These are phyloP conservation scores for Astragalus glycyphyllos DNA, from an alignment of 306 rosid species.

Conservation along the genomic window DNA sequence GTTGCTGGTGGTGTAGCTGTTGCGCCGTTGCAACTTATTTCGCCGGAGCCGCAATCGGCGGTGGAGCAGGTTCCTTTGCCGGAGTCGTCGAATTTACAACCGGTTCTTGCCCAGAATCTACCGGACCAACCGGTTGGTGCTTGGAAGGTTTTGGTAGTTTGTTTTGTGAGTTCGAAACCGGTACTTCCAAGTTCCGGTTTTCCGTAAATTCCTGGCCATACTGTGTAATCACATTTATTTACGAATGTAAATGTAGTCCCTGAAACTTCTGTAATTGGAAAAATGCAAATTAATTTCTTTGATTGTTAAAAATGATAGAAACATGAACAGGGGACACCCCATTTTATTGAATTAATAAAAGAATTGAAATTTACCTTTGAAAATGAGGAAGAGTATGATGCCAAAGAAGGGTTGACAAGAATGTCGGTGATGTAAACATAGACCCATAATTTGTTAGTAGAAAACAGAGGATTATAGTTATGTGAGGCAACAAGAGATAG, in stretches of 20 bases:
- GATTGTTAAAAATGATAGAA: not conserved
- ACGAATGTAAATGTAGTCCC: conserved; percentile 76
- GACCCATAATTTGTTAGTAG: conserved; percentile 45
- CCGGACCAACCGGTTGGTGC: conserved; percentile 96
- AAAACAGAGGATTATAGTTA: not conserved
- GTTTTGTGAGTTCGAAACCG: conserved; percentile 69
- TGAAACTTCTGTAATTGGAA: conserved; percentile 30
- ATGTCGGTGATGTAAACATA: conserved; percentile 28
- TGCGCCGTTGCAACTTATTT: conserved; percentile 70
- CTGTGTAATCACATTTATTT: conserved; percentile 82
- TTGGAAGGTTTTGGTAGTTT: conserved; percentile 59
- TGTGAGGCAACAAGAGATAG: conserved; percentile 22
- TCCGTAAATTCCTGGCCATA: conserved; percentile 95
- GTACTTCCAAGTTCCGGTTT: conserved; percentile 73
- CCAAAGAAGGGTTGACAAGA: conserved; percentile 25
- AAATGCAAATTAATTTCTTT: no score
- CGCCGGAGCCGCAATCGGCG: conserved; percentile 85
- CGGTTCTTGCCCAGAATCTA: conserved; percentile 88
- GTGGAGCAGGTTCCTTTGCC: conserved; percentile 69
- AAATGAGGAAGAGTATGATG: conserved; percentile 45
- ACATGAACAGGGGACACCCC: conserved; percentile 9
- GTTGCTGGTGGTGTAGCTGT: conserved; percentile 90
- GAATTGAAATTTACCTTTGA: conserved; percentile 34
- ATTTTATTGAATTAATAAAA: not conserved
- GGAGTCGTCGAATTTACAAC: conserved; percentile 62